A percentile compares a stretch with the other conserved stretches of the same genome.
Evolutionary conservation across 371 early-diverging fungal species (phyloP).

Genomic region (Apophysomyces trapeziformis): DNA sequence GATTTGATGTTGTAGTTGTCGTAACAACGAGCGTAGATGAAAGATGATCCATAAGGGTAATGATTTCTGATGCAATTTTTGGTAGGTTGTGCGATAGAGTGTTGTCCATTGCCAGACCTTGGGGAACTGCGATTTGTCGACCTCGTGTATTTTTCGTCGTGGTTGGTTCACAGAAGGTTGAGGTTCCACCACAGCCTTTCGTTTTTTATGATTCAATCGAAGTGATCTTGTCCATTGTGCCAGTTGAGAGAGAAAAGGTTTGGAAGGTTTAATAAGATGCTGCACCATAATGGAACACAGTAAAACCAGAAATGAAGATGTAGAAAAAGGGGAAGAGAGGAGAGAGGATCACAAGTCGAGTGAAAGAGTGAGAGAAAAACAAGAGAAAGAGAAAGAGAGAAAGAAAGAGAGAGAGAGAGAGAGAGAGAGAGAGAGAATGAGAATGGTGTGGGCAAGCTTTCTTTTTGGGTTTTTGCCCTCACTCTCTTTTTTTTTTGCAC

Average conservation of each 20-base stretch:
- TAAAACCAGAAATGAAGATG: not conserved
- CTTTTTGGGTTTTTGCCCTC: not conserved
- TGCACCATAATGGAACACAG: not conserved
- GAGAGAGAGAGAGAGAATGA: not conserved
- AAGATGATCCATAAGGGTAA: constrained; percentile 3
- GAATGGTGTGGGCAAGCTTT: not conserved
- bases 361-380: not conserved
- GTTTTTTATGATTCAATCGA: constrained; percentile 8
- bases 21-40: constrained; percentile 5
- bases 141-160: constrained; percentile 10
- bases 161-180: not conserved
- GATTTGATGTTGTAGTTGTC: constrained; percentile 6
- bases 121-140: not conserved
- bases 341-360: not conserved
- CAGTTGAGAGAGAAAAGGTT: not conserved
- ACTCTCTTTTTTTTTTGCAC: not conserved
- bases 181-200: constrained; percentile 6
- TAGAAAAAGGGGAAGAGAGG: constrained; percentile 3
- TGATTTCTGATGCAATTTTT: constrained; percentile 4
- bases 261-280: constrained; percentile 4
- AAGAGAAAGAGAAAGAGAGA: not conserved
- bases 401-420: not conserved
- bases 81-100: constrained; percentile 1
- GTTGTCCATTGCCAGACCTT: constrained; percentile 8
- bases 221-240: constrained; percentile 1